Evolutionary conservation across 2,329 filamentous ascomycete species (phyloP).

Genomic region (Plenodomus tracheiphilus): DNA sequence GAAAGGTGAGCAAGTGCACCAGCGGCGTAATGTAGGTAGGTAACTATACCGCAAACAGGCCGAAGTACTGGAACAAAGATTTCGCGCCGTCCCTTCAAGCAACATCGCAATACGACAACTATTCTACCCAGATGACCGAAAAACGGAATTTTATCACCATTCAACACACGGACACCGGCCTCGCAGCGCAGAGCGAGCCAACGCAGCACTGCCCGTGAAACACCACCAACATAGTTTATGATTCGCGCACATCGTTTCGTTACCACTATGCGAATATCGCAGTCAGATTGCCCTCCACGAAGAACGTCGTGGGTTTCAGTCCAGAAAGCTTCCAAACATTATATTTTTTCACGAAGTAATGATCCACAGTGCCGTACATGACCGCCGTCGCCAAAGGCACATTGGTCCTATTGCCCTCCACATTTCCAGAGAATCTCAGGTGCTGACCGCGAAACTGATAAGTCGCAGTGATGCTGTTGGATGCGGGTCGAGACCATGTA

Average conservation of each 20-base stretch:
- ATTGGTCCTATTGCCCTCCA: not conserved
- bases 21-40: no score
- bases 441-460: constrained; percentile 1
- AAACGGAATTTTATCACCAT: no score
- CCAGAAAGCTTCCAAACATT: not conserved
- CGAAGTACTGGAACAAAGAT: not conserved
- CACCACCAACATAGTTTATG: no score
- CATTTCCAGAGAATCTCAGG: not conserved
- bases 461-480: not conserved
- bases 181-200: no score
- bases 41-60: not conserved
- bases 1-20: no score
- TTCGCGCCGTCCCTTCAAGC: not conserved
- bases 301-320: not conserved
- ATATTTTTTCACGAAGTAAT: not conserved
- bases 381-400: not conserved
- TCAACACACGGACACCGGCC: no score
- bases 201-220: no score
- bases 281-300: not conserved
- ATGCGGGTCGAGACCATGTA: not conserved
- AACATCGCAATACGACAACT: not conserved
- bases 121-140: no score
- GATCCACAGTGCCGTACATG: not conserved
- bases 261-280: not conserved
- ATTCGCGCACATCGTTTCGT: no score